phyloP scores from a whole-genome alignment of 1,284 basidiomycete species.

The Papiliotrema terrestris region DNA sequence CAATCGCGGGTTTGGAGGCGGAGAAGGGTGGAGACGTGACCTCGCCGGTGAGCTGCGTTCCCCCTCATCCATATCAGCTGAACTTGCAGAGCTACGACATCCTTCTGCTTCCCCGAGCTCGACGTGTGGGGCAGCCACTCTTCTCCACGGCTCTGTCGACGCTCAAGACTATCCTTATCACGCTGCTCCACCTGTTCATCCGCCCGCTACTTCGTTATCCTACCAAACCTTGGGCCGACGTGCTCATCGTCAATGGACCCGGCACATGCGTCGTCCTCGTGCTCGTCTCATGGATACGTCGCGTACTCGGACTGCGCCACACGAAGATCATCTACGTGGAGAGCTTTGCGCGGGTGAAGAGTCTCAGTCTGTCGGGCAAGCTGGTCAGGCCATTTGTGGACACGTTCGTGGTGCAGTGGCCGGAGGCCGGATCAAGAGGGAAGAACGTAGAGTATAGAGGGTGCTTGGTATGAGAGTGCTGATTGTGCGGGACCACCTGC shows the following conservation, averaged over 20 bases:
- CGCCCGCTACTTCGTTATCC: conserved; percentile 49
- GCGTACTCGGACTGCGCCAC: conserved; percentile 69
- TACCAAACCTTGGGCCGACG: conserved; percentile 60
- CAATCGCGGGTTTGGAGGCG: conserved; percentile 58
- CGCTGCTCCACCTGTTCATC: conserved; percentile 60
- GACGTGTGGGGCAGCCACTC: conserved; percentile 74
- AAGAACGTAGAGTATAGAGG: background rate
- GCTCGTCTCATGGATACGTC: conserved; percentile 65
- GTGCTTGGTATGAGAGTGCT: background rate
- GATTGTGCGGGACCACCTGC: too few relatives aligned
- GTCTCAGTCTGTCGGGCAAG: conserved; percentile 79
- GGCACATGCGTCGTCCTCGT: conserved; percentile 88
- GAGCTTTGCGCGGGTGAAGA: conserved; percentile 83
- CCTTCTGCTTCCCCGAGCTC: conserved; percentile 74
- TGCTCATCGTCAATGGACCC: conserved; percentile 89
- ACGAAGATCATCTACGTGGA: conserved; percentile 86
- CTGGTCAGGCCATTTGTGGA: conserved; percentile 78
- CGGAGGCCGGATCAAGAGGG: conserved; percentile 48
- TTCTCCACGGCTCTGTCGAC: conserved; percentile 66
- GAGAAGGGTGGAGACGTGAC: conserved; percentile 28
- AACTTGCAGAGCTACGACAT: conserved; percentile 44
- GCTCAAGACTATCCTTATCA: conserved; percentile 58
- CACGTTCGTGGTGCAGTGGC: conserved; percentile 85
- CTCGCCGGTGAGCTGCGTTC: background rate
- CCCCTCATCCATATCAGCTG: too few relatives aligned